Evolutionary conservation across 2,329 filamentous ascomycete species (phyloP).

Genomic region (Verticillium isaacii): DNA sequence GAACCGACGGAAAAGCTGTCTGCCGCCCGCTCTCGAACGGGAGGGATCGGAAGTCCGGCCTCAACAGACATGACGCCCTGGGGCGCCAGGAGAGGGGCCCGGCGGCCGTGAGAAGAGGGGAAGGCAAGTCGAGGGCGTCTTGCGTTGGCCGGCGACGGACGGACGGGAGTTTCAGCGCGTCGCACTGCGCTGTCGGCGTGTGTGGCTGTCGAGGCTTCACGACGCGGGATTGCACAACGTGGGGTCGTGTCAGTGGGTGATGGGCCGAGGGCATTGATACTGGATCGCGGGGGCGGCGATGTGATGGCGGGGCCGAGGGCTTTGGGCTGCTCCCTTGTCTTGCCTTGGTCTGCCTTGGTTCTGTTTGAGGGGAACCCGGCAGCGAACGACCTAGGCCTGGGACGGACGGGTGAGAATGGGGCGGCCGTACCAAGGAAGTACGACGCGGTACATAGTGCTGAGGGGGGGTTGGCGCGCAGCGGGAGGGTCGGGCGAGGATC

Average conservation of each 20-base stretch:
- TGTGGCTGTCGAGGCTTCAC: not conserved
- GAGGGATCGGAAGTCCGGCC: conserved; percentile 1
- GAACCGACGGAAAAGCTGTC: not conserved
- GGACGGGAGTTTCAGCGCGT: not conserved
- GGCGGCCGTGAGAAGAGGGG: not conserved
- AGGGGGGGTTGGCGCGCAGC: not conserved
- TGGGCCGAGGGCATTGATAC: not conserved
- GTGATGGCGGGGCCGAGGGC: not conserved
- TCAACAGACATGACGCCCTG: not conserved
- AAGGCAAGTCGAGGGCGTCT: not conserved
- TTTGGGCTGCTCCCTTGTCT: not conserved
- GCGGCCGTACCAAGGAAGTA: not conserved
- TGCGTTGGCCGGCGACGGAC: not conserved
- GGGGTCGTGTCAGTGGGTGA: conserved; percentile 6
- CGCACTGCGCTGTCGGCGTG: not conserved
- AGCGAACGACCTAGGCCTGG: not conserved
- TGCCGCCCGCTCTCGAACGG: not conserved
- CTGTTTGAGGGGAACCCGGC: not conserved
- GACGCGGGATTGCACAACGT: conserved; percentile 5
- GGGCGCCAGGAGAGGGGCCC: not conserved
- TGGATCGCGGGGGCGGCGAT: not conserved
- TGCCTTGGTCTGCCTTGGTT: not conserved
- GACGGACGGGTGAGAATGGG: not conserved
- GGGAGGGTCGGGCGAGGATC: not conserved
- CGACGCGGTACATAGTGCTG: not conserved